Evolutionary conservation across 176 grass and related monocot genomes (phyloP).

Genomic region (Raddia guianensis): DNA sequence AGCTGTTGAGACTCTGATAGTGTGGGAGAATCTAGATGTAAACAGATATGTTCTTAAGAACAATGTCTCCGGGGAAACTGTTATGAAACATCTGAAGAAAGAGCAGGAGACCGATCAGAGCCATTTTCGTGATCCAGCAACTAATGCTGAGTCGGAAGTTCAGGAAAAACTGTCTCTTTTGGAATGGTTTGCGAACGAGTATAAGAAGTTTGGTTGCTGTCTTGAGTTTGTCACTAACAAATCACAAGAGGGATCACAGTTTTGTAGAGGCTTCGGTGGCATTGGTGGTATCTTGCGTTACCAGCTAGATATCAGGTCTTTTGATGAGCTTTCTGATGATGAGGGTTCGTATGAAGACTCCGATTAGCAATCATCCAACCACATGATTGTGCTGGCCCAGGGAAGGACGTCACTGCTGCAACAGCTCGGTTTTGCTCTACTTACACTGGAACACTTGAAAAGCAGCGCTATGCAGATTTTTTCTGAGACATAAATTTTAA

Average conservation of each 20-base stretch:
- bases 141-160: slow-evolving; percentile 52
- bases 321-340: slow-evolving; percentile 51
- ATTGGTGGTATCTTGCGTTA: slow-evolving; percentile 60
- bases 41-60: slow-evolving; percentile 56
- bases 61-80: slow-evolving; percentile 32
- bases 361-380: slow-evolving; percentile 55
- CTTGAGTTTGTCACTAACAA: slow-evolving; percentile 63
- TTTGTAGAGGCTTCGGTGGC: slow-evolving; percentile 59
- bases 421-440: slow-evolving; percentile 29
- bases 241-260: slow-evolving; percentile 60
- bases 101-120: slow-evolving; percentile 54
- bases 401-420: slow-evolving; percentile 46
- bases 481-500: background rate
- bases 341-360: slow-evolving; percentile 55
- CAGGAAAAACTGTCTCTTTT: slow-evolving; percentile 52
- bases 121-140: slow-evolving; percentile 43
- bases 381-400: slow-evolving; percentile 52
- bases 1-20: slow-evolving; percentile 59
- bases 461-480: slow-evolving; percentile 36
- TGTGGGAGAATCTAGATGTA: slow-evolving; percentile 59
- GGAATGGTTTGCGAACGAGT: slow-evolving; percentile 63
- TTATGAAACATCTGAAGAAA: slow-evolving; percentile 57
- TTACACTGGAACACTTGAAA: slow-evolving; percentile 26
- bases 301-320: slow-evolving; percentile 56
- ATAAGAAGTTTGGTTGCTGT: slow-evolving; percentile 58